Evolutionary conservation across 2,329 filamentous ascomycete genomes (phyloP).

Genomic region (Talaromyces atroroseus): DNA sequence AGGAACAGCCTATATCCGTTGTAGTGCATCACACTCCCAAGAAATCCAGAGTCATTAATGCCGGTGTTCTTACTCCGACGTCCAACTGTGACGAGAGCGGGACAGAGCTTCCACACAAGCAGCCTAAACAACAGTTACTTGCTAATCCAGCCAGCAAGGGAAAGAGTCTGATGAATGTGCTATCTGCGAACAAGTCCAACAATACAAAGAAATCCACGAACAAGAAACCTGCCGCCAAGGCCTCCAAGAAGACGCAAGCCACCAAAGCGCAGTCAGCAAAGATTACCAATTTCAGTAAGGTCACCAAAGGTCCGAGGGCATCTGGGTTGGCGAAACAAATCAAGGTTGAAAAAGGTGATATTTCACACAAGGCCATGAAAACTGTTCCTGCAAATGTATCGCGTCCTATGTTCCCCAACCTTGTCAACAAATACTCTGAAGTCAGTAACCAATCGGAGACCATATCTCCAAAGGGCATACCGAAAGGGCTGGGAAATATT

Average conservation of each 20-base stretch:
- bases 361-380: constrained; percentile 28
- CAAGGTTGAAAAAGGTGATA: constrained; percentile 22
- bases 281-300: constrained; percentile 29
- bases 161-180: constrained; percentile 22
- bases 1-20: constrained; percentile 34
- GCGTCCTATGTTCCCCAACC: constrained; percentile 27
- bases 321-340: constrained; percentile 18
- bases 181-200: constrained; percentile 14
- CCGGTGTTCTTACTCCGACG: constrained; percentile 38
- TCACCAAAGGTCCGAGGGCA: constrained; percentile 27
- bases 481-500: constrained; percentile 1
- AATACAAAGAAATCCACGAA: constrained; percentile 3
- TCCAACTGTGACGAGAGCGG: constrained; percentile 36
- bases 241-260: constrained; percentile 17
- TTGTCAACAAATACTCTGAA: constrained; percentile 15
- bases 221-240: constrained; percentile 15
- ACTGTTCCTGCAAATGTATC: constrained; percentile 29
- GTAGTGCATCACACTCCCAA: constrained; percentile 33
- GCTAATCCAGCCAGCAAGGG: constrained; percentile 29
- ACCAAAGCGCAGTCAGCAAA: constrained; percentile 23
- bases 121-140: constrained; percentile 11
- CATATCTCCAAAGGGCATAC: constrained; percentile 16
- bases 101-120: constrained; percentile 20
- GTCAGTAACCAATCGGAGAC: constrained; percentile 10
- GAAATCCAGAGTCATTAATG: constrained; percentile 24